Percentiles rank a stretch among this genome's conserved stretches.
These are phyloP conservation scores for Fusarium duplospermum DNA, from an alignment of 2,329 filamentous ascomycete genomes.

Conservation along the genomic window DNA sequence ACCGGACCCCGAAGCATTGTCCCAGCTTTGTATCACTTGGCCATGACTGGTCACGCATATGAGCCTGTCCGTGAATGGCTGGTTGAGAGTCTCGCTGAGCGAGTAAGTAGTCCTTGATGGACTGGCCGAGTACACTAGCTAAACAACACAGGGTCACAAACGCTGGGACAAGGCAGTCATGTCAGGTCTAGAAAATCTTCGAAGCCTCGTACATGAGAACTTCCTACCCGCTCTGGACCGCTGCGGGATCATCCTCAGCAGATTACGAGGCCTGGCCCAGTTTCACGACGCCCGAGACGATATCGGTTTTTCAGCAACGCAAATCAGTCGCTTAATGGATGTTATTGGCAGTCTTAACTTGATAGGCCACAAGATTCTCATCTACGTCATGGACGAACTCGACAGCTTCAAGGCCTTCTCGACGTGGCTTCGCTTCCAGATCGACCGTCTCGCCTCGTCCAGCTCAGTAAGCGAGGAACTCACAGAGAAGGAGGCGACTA, in stretches of 20 bases:
- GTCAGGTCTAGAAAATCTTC: conserved; percentile 80
- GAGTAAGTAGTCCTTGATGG: conserved; percentile 62
- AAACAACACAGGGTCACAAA: conserved; percentile 77
- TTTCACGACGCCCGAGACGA: conserved; percentile 77
- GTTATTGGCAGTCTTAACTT: conserved; percentile 80
- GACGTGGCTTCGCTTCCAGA: conserved; percentile 84
- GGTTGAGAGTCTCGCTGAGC: conserved; percentile 82
- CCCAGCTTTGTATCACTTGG: conserved; percentile 84
- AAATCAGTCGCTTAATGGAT: conserved; percentile 75
- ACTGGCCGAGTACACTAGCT: conserved; percentile 28
- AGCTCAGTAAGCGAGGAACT: conserved; percentile 75
- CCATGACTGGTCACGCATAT: conserved; percentile 84
- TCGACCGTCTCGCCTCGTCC: conserved; percentile 77
- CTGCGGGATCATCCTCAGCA: conserved; percentile 81
- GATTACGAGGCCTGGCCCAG: conserved; percentile 83
- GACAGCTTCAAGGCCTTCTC: conserved; percentile 83
- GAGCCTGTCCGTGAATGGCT: conserved; percentile 87
- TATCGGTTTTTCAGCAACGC: conserved; percentile 72
- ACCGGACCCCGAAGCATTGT: conserved; percentile 72
- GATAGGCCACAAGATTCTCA: conserved; percentile 78
- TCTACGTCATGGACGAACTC: conserved; percentile 79
- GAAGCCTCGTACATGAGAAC: conserved; percentile 85
- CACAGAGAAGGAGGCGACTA: conserved; percentile 79
- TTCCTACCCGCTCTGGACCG: conserved; percentile 89
- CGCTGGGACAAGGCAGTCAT: conserved; percentile 92